Base-by-base conservation (phyloP, 2,329 filamentous ascomycete species). In the Shiraia bambusicola region DNA sequence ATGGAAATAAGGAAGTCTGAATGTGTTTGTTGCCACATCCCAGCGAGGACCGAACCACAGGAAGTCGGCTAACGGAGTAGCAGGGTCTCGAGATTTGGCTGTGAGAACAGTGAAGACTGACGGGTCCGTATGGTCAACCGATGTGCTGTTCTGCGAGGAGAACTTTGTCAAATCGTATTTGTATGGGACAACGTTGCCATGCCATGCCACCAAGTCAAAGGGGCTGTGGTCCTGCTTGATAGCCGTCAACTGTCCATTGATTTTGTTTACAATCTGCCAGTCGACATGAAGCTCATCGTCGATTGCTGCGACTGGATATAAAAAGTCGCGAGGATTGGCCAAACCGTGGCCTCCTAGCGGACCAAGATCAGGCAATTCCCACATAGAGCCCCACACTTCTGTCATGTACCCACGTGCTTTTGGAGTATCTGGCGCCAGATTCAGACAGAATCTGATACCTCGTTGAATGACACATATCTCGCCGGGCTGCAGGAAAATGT, bases 131-230 rank as follows among this genome's bases (percentile, higher is more conserved):
- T 70, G 67, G 45, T 70, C 67, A 41, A 69, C 62, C 4, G 64
- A 67, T 33, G 65, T 70, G 40, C 59, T 59, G 47, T 67, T 67
- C 36, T 67, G 64, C 6, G 62, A 65, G 3, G 63, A 64, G 47
- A 70, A 72, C 42, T 77, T 78, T 6, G 75, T 77, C 3, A 80
- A 59, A 36, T 77, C 77, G 56, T 81, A 81, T 60, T 80, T 80
- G 65, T 74, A 79, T 0, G 77, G 77, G 7, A 67, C 62, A n/a
- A 67, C 64, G 33, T 69, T 70, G 16, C 67, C 67, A 44, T 70
- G 66, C 67, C 67, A 70, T 9, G 67, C 67, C 7, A 70, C 63
- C 6, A 71, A 61, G 34, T 77, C 73, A 44, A 76, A 76, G 2
- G 69, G 66, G 36, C 59, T 65, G 50, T 70, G 67, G 32, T 69